phyloP scores from a whole-genome alignment of 2,329 filamentous ascomycete species.

The Fusarium burgessii region DNA sequence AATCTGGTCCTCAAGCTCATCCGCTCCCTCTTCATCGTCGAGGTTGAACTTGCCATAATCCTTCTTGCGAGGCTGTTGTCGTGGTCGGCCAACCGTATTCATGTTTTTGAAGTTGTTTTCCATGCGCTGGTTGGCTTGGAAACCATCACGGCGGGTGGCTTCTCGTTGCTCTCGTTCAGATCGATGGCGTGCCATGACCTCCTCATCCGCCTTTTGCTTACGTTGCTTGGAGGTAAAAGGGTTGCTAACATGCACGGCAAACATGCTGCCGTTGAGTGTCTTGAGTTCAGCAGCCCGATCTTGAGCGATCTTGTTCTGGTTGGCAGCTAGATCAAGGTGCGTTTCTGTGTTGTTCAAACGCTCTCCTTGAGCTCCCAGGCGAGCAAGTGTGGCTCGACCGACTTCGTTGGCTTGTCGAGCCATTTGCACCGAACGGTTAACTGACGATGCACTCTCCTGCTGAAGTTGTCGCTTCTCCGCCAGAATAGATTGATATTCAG shows the following conservation, averaged over 20 bases:
- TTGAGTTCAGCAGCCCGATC: conserved; percentile 87
- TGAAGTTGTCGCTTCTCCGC: conserved; percentile 74
- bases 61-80: conserved; percentile 53
- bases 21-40: conserved; percentile 72
- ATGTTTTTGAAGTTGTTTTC: conserved; percentile 62
- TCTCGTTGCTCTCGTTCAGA: conserved; percentile 75
- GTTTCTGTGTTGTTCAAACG: conserved; percentile 84
- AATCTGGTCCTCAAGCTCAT: conserved; percentile 65
- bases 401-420: conserved; percentile 62
- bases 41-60: conserved; percentile 77
- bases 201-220: conserved; percentile 72
- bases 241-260: conserved; percentile 82
- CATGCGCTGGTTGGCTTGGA: conserved; percentile 65
- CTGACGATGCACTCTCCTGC: conserved; percentile 71
- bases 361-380: conserved; percentile 83
- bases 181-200: conserved; percentile 76
- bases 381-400: conserved; percentile 77
- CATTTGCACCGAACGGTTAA: conserved; percentile 56
- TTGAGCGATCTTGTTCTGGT: conserved; percentile 80
- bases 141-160: conserved; percentile 66
- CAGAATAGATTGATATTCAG: conserved; percentile 74
- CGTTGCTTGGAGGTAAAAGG: conserved; percentile 80
- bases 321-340: conserved; percentile 83
- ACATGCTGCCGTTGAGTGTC: conserved; percentile 90
- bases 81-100: conserved; percentile 43